These are phyloP conservation scores for Amphichorda felina DNA, from an alignment of 2,329 filamentous ascomycete genomes.

Conservation along the genomic window DNA sequence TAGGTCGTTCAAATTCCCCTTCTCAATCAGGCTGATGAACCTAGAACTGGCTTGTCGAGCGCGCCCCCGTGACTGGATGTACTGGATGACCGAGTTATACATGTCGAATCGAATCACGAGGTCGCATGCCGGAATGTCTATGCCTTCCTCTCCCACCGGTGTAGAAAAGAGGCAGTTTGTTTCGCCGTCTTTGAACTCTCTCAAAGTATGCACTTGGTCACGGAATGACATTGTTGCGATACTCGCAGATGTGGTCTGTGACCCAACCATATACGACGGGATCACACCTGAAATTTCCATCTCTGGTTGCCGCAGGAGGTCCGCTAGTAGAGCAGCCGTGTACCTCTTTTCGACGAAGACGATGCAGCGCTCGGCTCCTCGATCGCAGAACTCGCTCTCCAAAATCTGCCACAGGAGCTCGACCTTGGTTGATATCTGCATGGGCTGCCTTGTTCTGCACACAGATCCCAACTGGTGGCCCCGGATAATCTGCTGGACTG, in stretches of 20 bases:
- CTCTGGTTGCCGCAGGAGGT: constrained; percentile 46
- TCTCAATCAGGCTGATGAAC: constrained; percentile 64
- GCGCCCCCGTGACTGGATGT: constrained; percentile 44
- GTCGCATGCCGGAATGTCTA: constrained; percentile 54
- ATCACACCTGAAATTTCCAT: constrained; percentile 47
- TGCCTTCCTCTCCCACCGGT: constrained; percentile 54
- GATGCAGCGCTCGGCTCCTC: constrained; percentile 49
- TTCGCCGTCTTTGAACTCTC: constrained; percentile 39
- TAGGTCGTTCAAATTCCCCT: constrained; percentile 49
- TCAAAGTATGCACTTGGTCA: constrained; percentile 17
- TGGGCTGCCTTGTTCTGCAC: constrained; percentile 7
- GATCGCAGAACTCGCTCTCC: constrained; percentile 49
- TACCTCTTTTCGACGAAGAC: constrained; percentile 75
- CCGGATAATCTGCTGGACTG: constrained; percentile 45
- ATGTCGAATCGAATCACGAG: constrained; percentile 45
- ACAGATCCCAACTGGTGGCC: constrained; percentile 31
- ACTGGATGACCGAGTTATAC: constrained; percentile 38
- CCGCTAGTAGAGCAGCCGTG: constrained; percentile 61
- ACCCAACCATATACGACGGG: constrained; percentile 45
- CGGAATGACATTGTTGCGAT: not conserved
- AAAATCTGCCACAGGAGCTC: constrained; percentile 49
- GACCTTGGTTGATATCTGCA: constrained; percentile 62
- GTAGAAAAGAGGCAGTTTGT: constrained; percentile 50
- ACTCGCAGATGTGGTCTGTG: not conserved
- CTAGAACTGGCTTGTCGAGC: constrained; percentile 37